Evolutionary conservation across 257 asterid species (phyloP).

Genomic region (Haberlea rhodopensis): DNA sequence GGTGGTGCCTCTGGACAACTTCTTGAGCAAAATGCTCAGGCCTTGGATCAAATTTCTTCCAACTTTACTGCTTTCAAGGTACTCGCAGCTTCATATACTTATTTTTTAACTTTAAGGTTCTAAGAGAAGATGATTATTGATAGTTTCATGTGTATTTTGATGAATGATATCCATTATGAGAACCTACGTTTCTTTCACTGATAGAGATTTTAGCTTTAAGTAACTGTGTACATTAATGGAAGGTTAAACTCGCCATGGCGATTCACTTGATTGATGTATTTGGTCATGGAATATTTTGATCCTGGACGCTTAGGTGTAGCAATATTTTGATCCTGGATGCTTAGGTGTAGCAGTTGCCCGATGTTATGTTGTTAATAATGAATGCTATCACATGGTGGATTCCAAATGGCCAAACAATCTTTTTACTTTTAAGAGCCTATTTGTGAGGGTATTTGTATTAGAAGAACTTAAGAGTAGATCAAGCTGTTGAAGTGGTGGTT

Average conservation of each 20-base stretch:
- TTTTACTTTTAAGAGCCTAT: slow-evolving; percentile 15
- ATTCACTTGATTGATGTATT: slow-evolving; percentile 1
- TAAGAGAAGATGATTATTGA: neutral
- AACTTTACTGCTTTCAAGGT: slow-evolving; percentile 73
- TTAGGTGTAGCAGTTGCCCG: neutral
- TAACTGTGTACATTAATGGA: neutral
- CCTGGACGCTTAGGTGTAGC: neutral
- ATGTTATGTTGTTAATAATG: slow-evolving; percentile 17
- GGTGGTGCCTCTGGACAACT: slow-evolving; percentile 74
- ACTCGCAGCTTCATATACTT: slow-evolving; percentile 18
- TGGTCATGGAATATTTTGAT: slow-evolving; percentile 15
- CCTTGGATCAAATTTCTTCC: slow-evolving; percentile 75
- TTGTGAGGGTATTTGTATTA: neutral
- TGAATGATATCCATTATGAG: neutral
- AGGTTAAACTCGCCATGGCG: neutral
- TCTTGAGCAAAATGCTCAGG: slow-evolving; percentile 72
- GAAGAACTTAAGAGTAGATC: neutral
- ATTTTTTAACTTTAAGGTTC: neutral
- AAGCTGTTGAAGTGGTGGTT: neutral
- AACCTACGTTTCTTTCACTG: slow-evolving; percentile 15
- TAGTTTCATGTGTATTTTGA: neutral
- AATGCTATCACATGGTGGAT: slow-evolving; percentile 10
- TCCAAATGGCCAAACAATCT: slow-evolving; percentile 6
- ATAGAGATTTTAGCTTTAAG: slow-evolving; percentile 18
- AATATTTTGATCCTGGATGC: slow-evolving; percentile 13